Evolutionary conservation across 495 filamentous ascomycete genomes (phyloP), one percentile per base, ranked within the genome.

Genomic region (Choiromyces venosus): DNA sequence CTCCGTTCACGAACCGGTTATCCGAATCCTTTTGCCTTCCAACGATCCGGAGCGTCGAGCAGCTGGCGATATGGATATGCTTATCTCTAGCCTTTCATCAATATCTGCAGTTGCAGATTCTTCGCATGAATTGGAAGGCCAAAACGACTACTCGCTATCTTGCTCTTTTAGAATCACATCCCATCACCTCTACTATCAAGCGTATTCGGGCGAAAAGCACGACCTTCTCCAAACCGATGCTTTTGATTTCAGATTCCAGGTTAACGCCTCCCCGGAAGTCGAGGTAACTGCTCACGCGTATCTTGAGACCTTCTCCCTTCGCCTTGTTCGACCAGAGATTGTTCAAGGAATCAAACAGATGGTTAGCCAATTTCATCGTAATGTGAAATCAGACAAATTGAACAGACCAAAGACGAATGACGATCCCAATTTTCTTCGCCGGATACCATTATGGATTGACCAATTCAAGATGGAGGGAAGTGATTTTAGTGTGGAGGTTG

Each of bases 131-230:
- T 86, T 90, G 8, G 90, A 91, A 65, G 93, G 91, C 44, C 91
- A 96, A 18, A 84, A 91, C 7, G 92, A 96, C 78, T 99, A 99
- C 81, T 90, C 91, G 33, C 84, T 99, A 14, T 88, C 88, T 10
- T 92, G 93, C 1, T 90, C 91, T 14, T 89, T 95, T 80, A 88
- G 96, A 56, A 85, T 97, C 65, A 89, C 91, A 69, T 92, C 92
- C 2, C 93, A 99, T 79, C 89, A 95, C 76, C 86, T 99, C 6
- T 99, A 98, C 83, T 99, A 99, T 81, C 96, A 96, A 78, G 97
- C 93, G 0, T 89, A 88, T 8, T 87, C 89, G 9, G 90, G 92
- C 0, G 88, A 87, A 71, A 90, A 92, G 71, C 93, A 96, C 78
- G 91, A 97, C 78, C 85, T 99, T 6, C 86, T 97, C 0, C 87